These are phyloP conservation scores for Zasmidium cellare DNA, from an alignment of 2,329 filamentous ascomycete genomes.

Conservation along the genomic window DNA sequence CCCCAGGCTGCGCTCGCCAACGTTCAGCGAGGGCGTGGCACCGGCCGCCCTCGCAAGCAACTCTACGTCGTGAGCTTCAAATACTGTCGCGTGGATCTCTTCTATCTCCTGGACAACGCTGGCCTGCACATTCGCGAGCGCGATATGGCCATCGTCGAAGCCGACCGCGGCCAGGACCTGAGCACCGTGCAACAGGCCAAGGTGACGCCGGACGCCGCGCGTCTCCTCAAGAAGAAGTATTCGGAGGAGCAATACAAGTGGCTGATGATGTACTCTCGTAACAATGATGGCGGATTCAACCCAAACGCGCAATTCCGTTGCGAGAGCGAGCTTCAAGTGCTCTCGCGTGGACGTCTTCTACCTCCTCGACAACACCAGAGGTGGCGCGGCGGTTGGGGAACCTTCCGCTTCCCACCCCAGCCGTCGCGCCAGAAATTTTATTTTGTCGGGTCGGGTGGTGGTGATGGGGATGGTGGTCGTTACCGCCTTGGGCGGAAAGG, in stretches of 20 bases:
- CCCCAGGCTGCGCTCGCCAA: no score
- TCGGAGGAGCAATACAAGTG: conserved; percentile 96
- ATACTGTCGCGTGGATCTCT: conserved; percentile 90
- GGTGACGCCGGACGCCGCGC: conserved; percentile 82
- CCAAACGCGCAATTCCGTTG: conserved; percentile 35
- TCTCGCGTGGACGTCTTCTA: no score
- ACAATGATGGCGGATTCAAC: conserved; percentile 36
- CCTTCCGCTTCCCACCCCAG: no score
- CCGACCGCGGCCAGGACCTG: conserved; percentile 91
- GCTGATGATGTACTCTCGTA: conserved; percentile 90
- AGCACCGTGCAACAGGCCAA: conserved; percentile 89
- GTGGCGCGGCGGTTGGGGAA: no score
- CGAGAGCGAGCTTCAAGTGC: no score
- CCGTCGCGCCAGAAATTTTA: no score
- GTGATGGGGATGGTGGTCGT: no score
- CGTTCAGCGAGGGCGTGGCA: not conserved
- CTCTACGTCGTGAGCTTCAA: conserved; percentile 96
- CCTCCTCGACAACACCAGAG: no score
- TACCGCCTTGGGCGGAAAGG: conserved; percentile 52
- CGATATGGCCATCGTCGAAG: conserved; percentile 95
- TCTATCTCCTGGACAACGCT: conserved; percentile 94
- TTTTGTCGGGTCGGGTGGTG: no score
- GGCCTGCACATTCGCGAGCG: conserved; percentile 87
- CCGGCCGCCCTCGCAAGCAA: conserved; percentile 52
- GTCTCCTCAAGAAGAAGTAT: conserved; percentile 86